These are phyloP conservation scores for Oryza meridionalis DNA, from an alignment of 176 grass and related monocot species.

Conservation along the genomic window DNA sequence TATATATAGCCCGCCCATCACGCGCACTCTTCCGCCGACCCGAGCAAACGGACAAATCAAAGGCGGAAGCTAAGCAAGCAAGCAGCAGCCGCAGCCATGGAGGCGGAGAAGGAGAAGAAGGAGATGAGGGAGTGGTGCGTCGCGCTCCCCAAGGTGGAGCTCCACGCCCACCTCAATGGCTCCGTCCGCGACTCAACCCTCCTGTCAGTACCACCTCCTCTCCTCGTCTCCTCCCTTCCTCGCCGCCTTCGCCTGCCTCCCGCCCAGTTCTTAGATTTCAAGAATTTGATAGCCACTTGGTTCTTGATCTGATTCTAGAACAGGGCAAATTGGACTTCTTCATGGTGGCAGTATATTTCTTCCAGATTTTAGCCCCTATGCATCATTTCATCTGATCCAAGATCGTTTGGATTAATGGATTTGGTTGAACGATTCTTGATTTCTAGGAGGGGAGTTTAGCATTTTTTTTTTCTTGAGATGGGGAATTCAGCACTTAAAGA, in stretches of 20 bases:
- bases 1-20: slow-evolving; percentile 22
- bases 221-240: neutral
- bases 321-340: neutral
- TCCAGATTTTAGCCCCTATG: neutral
- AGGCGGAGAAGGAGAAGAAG: neutral
- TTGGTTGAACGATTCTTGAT: too few species aligned
- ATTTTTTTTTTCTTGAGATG: slow-evolving; percentile 12
- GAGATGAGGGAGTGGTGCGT: slow-evolving; percentile 80
- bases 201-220: slow-evolving; percentile 67
- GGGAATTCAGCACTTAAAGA: slow-evolving; percentile 15
- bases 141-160: slow-evolving; percentile 90
- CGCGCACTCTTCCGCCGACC: neutral
- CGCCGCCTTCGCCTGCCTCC: neutral
- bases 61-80: neutral
- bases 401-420: neutral
- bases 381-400: neutral
- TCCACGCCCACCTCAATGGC: slow-evolving; percentile 97
- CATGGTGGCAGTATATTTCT: too few species aligned
- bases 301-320: slow-evolving; percentile 19
- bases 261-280: neutral
- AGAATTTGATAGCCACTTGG: too few species aligned
- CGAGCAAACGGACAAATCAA: neutral
- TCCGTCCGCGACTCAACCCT: slow-evolving; percentile 93
- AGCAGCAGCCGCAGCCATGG: slow-evolving; percentile 30
- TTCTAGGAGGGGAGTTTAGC: neutral